A percentile compares a stretch with the other conserved stretches of the same genome.
Evolutionary conservation across 78 protist genomes (phyloP).

Genomic region (Guillardia theta): DNA sequence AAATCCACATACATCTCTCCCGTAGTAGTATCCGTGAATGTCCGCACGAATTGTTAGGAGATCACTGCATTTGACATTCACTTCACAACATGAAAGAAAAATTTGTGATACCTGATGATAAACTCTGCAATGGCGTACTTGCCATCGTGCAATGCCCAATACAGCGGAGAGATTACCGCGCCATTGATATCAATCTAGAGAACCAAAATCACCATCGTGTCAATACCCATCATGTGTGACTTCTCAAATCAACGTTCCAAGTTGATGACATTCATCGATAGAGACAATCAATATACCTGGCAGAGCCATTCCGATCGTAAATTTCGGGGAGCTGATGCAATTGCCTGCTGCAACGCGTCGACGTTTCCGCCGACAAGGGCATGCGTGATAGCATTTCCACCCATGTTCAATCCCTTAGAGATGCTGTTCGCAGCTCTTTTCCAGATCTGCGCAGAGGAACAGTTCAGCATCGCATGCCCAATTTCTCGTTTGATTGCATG

Average conservation of each 20-base stretch:
- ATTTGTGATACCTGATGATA: too few relatives aligned
- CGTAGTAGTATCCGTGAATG: neutral
- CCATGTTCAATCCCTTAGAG: neutral
- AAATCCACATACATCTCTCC: too few relatives aligned
- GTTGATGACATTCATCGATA: too few relatives aligned
- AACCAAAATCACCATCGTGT: too few relatives aligned
- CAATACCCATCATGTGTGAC: too few relatives aligned
- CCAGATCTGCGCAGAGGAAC: neutral
- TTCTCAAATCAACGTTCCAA: too few relatives aligned
- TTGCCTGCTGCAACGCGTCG: neutral
- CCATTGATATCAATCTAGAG: neutral
- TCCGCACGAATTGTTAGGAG: constrained; percentile 1
- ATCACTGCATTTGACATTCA: too few relatives aligned
- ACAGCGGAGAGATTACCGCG: neutral
- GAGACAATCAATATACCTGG: too few relatives aligned
- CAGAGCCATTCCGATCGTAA: neutral
- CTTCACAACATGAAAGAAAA: too few relatives aligned
- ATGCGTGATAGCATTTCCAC: neutral
- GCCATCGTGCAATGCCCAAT: neutral
- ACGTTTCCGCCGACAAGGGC: neutral
- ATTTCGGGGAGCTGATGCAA: neutral
- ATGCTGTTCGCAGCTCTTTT: neutral
- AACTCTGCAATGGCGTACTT: neutral
- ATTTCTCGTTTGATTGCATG: too few relatives aligned
- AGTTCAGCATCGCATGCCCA: too few relatives aligned